A percentile compares a stretch with the other conserved stretches of the same genome.
These are phyloP conservation scores for Linum tenue DNA, from an alignment of 345 rosid species.

Conservation along the genomic window DNA sequence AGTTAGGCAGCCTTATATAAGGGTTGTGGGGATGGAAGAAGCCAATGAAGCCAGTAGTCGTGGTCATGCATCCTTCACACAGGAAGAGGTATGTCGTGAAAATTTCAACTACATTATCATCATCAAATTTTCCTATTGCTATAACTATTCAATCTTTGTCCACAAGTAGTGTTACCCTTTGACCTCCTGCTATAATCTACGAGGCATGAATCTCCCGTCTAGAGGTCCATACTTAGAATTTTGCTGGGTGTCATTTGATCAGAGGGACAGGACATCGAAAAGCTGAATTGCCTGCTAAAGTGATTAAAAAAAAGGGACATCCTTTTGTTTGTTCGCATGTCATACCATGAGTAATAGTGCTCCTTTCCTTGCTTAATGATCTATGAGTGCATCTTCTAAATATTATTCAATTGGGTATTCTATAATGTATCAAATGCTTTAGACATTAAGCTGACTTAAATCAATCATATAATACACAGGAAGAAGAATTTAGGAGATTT, in stretches of 20 bases:
- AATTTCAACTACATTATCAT: neutral
- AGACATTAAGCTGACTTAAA: neutral
- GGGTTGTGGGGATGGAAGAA: slow-evolving; percentile 88
- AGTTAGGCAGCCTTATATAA: slow-evolving; percentile 79
- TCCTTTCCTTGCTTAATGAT: neutral
- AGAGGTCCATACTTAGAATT: neutral
- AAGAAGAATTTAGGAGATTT: slow-evolving; percentile 84
- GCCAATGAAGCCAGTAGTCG: slow-evolving; percentile 65
- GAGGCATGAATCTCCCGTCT: neutral
- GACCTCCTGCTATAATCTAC: neutral
- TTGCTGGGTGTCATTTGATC: neutral
- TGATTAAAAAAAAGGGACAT: no score
- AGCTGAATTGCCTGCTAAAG: neutral
- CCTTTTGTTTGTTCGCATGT: no score
- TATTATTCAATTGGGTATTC: neutral
- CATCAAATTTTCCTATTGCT: neutral
- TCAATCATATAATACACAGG: slow-evolving; percentile 27
- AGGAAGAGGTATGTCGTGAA: slow-evolving; percentile 55
- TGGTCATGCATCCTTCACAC: slow-evolving; percentile 64
- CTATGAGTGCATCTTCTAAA: neutral
- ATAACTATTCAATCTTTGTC: neutral
- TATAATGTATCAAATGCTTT: neutral
- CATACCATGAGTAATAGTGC: neutral
- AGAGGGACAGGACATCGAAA: neutral
- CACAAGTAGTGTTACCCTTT: neutral